phyloP scores from a whole-genome alignment of 2,329 filamentous ascomycete species.

The Aspergillus fumigatiaffinis region DNA sequence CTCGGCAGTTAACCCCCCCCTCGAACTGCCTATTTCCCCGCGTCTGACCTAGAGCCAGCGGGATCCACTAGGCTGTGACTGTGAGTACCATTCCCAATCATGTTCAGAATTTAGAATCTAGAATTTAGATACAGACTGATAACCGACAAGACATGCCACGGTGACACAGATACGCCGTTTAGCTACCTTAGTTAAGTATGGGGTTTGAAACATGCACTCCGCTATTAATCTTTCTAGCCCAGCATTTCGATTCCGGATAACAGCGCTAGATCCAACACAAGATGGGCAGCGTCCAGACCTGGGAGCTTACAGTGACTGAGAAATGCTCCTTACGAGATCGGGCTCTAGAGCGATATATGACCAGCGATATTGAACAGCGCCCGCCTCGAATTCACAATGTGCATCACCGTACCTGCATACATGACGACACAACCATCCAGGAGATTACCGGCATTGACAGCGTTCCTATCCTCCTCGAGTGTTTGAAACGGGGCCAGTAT shows the following conservation, averaged over 20 bases:
- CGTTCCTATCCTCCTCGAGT: conserved; percentile 17
- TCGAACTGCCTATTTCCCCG: neutral
- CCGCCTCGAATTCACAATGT: conserved; percentile 19
- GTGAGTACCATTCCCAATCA: neutral
- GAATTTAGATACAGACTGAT: too few relatives aligned
- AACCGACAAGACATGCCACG: neutral
- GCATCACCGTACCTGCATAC: conserved; percentile 21
- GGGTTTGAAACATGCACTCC: neutral
- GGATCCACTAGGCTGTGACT: neutral
- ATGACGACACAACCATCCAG: conserved; percentile 18
- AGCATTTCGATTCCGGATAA: neutral
- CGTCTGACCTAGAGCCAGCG: too few relatives aligned
- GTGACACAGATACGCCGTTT: too few relatives aligned
- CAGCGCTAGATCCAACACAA: conserved; percentile 2
- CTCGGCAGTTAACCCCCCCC: neutral
- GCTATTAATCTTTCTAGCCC: neutral
- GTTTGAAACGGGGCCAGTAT: conserved; percentile 20
- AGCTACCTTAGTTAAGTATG: neutral
- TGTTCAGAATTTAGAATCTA: too few relatives aligned
- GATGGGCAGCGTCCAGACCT: conserved; percentile 21
- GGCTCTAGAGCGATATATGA: conserved; percentile 25
- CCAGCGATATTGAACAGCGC: conserved; percentile 23
- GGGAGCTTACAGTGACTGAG: conserved; percentile 27
- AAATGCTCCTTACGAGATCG: conserved; percentile 26
- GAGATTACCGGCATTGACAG: conserved; percentile 31